Percentiles rank a stretch among this genome's conserved stretches.
These are phyloP conservation scores for Aspergillus nanangensis DNA, from an alignment of 495 filamentous ascomycete genomes.

Conservation along the genomic window DNA sequence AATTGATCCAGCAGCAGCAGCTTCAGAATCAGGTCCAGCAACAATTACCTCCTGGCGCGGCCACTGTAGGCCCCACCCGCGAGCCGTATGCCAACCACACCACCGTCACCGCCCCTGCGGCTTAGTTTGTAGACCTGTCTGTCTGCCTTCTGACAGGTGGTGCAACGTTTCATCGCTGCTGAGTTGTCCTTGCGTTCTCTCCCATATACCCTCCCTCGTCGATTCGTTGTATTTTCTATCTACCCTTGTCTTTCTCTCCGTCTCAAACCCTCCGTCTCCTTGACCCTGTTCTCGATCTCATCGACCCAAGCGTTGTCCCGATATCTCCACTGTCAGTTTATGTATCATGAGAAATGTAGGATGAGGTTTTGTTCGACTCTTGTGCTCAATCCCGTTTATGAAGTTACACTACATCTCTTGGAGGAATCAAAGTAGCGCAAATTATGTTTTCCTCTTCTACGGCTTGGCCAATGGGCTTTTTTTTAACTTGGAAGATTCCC, in stretches of 20 bases:
- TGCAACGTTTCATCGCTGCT: slow-evolving; percentile 1
- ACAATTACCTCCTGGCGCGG: slow-evolving; percentile 32
- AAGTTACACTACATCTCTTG: too few relatives aligned
- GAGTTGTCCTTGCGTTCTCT: slow-evolving; percentile 5
- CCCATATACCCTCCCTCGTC: slow-evolving; percentile 8
- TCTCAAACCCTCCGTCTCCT: neutral
- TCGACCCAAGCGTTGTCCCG: too few relatives aligned
- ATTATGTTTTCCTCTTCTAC: too few relatives aligned
- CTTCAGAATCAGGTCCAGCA: slow-evolving; percentile 33
- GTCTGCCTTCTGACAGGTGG: neutral
- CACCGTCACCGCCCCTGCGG: slow-evolving; percentile 27
- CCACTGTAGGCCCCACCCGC: slow-evolving; percentile 36
- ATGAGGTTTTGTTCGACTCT: too few relatives aligned
- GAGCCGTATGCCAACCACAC: slow-evolving; percentile 17
- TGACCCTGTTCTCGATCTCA: neutral
- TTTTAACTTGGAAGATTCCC: too few relatives aligned
- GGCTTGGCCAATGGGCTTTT: too few relatives aligned
- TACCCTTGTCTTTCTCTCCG: slow-evolving; percentile 3
- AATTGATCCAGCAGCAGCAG: slow-evolving; percentile 41
- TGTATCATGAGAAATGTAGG: slow-evolving; percentile 1
- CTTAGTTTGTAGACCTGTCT: slow-evolving; percentile 14
- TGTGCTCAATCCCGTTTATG: too few relatives aligned
- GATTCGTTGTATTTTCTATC: too few relatives aligned
- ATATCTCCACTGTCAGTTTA: too few relatives aligned
- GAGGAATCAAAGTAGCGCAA: too few relatives aligned